Evolutionary conservation across 129 eudicot species (phyloP), one percentile per base, ranked within the genome.

Genomic region (Flaveria robusta): DNA sequence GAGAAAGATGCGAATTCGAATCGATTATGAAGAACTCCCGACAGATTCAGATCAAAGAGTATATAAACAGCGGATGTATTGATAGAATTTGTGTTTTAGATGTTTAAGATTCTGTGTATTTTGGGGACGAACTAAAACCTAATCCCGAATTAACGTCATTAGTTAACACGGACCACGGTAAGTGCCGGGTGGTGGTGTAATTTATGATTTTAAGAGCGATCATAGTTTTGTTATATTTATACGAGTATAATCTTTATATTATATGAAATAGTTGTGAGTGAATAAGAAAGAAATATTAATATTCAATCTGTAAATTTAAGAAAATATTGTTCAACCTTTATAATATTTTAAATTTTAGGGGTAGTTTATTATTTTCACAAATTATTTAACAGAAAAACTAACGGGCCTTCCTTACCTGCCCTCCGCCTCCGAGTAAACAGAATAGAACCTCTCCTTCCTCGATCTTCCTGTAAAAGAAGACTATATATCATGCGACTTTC

Each of bases 391-490:
- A n/a, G n/a, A n/a, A n/a, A n/a, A n/a, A n/a, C n/a, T n/a, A n/a
- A n/a, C n/a, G n/a, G n/a, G 55, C 41, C 13, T 64, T 79, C n/a
- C 71, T 83, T 22, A 84, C 18, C 76, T 88, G 91, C 62, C 96
- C 96, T 26, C 96, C 92, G 27, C 77, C 96, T 26, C 92, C 96
- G 7, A 84, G 65, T 41, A 90, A 83, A 77, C 83, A 74, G 60
- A 72, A 81, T n/a, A 68, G 46, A 27, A 6, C 70, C 0, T 11
- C 64, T 29, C 66, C 71, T 37, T 43, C 79, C 9, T 77, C 80
- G n/a, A n/a, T n/a, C n/a, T n/a, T n/a, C n/a, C n/a, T n/a, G n/a
- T 43, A 83, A 68, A 76, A 47, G 73, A 67, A 78, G 74, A 41
- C 68, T 78, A n/a, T n/a, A n/a, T n/a, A 1, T 47, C 47, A 0